These are phyloP conservation scores for Hevea brasiliensis DNA, from an alignment of 345 rosid genomes.

Conservation along the genomic window DNA sequence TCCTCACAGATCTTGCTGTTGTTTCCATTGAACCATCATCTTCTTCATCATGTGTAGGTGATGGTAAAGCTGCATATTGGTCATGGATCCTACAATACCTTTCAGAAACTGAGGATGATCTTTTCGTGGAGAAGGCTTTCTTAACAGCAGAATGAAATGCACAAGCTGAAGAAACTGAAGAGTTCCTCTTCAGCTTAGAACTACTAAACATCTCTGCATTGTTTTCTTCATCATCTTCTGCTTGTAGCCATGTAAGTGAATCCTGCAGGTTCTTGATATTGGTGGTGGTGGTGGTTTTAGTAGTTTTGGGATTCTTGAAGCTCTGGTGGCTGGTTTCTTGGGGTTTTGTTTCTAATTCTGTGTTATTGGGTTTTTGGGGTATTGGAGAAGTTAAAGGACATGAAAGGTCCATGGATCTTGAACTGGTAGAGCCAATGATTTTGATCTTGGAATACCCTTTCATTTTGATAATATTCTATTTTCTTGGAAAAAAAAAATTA, in stretches of 20 bases:
- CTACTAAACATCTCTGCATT: too few species aligned
- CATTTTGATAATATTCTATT: conserved; percentile 22
- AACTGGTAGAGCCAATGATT: conserved; percentile 13
- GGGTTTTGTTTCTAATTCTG: not conserved
- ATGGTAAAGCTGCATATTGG: conserved; percentile 49
- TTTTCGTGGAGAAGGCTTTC: conserved; percentile 66
- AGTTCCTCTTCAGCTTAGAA: conserved; percentile 48
- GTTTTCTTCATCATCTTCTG: too few species aligned
- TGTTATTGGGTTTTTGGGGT: conserved; percentile 5
- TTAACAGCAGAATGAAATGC: conserved; percentile 45
- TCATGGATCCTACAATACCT: conserved; percentile 79
- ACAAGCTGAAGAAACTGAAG: conserved; percentile 42
- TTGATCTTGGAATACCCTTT: conserved; percentile 47
- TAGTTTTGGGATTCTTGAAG: too few species aligned
- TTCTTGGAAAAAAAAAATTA: too few species aligned
- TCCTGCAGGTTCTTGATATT: conserved; percentile 12
- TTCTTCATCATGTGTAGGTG: conserved; percentile 45
- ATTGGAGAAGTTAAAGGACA: conserved; percentile 29
- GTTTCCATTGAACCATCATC: conserved; percentile 11
- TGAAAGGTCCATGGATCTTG: conserved; percentile 43
- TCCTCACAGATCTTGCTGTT: conserved; percentile 42
- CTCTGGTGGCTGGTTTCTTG: not conserved
- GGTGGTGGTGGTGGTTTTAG: not conserved
- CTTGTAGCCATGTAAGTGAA: not conserved
- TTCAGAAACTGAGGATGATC: conserved; percentile 80